Percentiles rank a stretch among this genome's conserved stretches.
These are phyloP conservation scores for Fusarium fujikuroi DNA, from an alignment of 2,329 filamentous ascomycete species.

Conservation along the genomic window DNA sequence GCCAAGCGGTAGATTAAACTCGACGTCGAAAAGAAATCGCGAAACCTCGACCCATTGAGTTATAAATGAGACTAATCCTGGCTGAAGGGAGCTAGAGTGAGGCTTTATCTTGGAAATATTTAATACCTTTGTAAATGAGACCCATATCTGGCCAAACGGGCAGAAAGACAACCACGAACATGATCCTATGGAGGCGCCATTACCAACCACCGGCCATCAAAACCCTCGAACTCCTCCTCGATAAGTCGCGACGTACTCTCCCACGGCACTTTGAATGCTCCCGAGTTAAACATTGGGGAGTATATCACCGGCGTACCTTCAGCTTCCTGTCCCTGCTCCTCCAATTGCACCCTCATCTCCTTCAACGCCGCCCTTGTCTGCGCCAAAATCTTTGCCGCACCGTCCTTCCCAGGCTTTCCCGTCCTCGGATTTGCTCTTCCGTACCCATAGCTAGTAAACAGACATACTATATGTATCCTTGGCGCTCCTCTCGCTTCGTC, in stretches of 20 bases:
- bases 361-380: conserved; percentile 29
- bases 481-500: conserved; percentile 39
- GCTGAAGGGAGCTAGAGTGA: fast-evolving
- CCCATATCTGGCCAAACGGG: no score
- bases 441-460: conserved; percentile 37
- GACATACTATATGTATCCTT: conserved; percentile 28
- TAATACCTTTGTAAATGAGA: background rate
- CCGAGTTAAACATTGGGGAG: conserved; percentile 39
- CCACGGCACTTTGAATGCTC: conserved; percentile 34
- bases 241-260: conserved; percentile 19
- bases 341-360: conserved; percentile 20
- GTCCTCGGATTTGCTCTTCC: conserved; percentile 21
- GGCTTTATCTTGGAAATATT: fast-evolving
- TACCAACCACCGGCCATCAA: conserved; percentile 27
- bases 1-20: fast-evolving
- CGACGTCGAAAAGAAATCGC: fast-evolving
- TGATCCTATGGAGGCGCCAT: conserved; percentile 29
- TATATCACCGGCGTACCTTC: background rate
- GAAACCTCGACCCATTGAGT: background rate
- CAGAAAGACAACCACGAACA: background rate
- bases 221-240: conserved; percentile 23
- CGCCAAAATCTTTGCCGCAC: conserved; percentile 11
- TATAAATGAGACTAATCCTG: fast-evolving
- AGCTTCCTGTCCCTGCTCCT: fast-evolving
- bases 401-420: conserved; percentile 32